Base-by-base conservation (phyloP, 164 flowering plant genomes). In the Nymphaea thermarum region DNA sequence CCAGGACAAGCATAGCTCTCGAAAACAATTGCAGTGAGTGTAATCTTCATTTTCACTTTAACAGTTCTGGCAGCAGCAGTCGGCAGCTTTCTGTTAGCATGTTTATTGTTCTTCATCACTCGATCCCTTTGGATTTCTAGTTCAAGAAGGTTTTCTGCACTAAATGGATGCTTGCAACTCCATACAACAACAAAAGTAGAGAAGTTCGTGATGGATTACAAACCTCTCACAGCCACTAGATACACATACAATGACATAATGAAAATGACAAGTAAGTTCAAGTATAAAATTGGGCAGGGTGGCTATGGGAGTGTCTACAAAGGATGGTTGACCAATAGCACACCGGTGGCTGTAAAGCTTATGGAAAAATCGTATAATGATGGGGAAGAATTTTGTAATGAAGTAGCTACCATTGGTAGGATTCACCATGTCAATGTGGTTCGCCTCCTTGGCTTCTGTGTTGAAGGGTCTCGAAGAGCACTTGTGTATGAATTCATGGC, bases 271-370 rank as follows among this genome's bases (percentile, higher is more conserved):
- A 69, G 69, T 3, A 73, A 74, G 43, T 81, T 82, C 65, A 66
- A 72, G 43, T 69, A 75, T 3, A 77, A 80, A 70, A 18, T 84
- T 44, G 85, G 85, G 4, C 61, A 77, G 73, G 87, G 84, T 66
- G 86, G 81, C 5, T 82, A 67, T 74, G 88, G 84, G 3, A 8
- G 67, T 18, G 88, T 84, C 0, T 84, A 59, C 65, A 80, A 78
- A 71, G 88, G 88, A 44, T 71, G 74, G 66, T 71, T 81, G 36
- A 59, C 3, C 6, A 72, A 74, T 68, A 81, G 83, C 1, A 65
- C 68, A 12, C 63, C 64, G 4, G 81, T 82, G 1, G 84, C 84
- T n/a, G 78, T 82, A 14, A 84, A 84, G 70, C 64, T 79, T 1
- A 62, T 84, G 63, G 71, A 47, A 3, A 66, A 78, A 14, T 80